Conservation (phyloP, 139 green algal species). For the Chlamydomonas sp. region DNA sequence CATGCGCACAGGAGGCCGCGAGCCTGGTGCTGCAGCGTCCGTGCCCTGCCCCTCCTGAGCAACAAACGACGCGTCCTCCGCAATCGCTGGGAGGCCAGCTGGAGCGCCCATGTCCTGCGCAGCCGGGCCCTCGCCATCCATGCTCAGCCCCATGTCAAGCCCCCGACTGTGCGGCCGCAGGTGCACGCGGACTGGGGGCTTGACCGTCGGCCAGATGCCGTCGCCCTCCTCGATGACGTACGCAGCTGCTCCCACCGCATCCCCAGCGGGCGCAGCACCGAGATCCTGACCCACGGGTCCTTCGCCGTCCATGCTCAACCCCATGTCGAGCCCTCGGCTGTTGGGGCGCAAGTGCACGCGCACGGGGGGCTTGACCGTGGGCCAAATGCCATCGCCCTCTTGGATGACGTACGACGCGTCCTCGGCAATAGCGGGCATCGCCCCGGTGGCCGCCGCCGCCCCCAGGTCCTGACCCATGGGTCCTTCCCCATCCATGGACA, state of each 20-base stretch:
- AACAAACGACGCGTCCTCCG: too few relatives aligned
- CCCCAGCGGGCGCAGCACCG: neutral
- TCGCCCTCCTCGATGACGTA: too few relatives aligned
- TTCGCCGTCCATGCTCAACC: neutral
- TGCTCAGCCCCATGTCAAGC: neutral
- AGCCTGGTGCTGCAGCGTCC: neutral
- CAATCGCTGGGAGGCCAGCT: too few relatives aligned
- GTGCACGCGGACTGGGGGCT: neutral
- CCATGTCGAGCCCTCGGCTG: neutral
- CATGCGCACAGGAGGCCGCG: slow-evolving; percentile 13
- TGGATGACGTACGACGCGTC: neutral
- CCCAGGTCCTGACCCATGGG: neutral
- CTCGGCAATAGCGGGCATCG: neutral
- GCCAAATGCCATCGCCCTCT: too few relatives aligned
- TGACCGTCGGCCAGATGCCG: too few relatives aligned
- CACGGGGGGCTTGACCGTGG: neutral
- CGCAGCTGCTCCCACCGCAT: too few relatives aligned
- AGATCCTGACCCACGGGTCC: neutral
- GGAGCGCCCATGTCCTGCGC: neutral
- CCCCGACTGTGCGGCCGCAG: neutral
- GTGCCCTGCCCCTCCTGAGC: too few relatives aligned
- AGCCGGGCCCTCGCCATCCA: neutral
- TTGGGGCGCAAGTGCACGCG: neutral
- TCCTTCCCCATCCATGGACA: neutral
- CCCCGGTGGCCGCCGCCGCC: too few relatives aligned